phyloP scores from a whole-genome alignment of 345 rosid genomes.

The Trapa incisa region DNA sequence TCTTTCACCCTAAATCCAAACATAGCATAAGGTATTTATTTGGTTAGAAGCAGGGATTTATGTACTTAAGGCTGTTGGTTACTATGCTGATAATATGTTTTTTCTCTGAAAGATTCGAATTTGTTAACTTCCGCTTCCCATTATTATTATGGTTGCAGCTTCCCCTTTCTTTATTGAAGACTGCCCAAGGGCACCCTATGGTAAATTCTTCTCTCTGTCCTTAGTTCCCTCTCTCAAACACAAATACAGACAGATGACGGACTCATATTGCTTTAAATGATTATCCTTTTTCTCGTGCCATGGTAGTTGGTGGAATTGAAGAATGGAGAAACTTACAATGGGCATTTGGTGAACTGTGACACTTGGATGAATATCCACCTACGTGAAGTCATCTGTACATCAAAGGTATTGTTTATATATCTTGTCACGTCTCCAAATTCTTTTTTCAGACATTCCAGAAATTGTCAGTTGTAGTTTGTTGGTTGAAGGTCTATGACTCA shows the following conservation, averaged over 20 bases:
- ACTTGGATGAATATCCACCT: constrained; percentile 99
- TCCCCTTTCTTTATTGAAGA: constrained; percentile 69
- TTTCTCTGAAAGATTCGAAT: neutral
- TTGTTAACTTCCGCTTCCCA: neutral
- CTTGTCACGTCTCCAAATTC: neutral
- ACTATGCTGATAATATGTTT: too few relatives aligned
- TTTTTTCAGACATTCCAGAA: neutral
- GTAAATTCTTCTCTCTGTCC: constrained; percentile 15
- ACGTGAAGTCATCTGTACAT: constrained; percentile 97
- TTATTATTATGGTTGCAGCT: constrained; percentile 29
- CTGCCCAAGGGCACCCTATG: constrained; percentile 85
- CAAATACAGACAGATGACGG: neutral
- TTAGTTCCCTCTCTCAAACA: neutral
- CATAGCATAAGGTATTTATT: too few relatives aligned
- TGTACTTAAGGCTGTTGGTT: too few relatives aligned
- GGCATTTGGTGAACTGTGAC: constrained; percentile 92
- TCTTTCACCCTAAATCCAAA: too few relatives aligned
- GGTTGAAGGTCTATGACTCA: neutral
- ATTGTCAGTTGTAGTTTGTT: neutral
- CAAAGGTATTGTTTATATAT: constrained; percentile 40
- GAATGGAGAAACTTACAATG: constrained; percentile 97
- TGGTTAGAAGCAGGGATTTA: too few relatives aligned
- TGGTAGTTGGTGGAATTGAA: constrained; percentile 82
- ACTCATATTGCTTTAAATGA: neutral
- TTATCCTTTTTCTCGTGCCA: neutral